Percentiles rank a stretch among this genome's conserved stretches.
phyloP scores from a whole-genome alignment of 2,329 filamentous ascomycete species.

The Penicillium sp. region DNA sequence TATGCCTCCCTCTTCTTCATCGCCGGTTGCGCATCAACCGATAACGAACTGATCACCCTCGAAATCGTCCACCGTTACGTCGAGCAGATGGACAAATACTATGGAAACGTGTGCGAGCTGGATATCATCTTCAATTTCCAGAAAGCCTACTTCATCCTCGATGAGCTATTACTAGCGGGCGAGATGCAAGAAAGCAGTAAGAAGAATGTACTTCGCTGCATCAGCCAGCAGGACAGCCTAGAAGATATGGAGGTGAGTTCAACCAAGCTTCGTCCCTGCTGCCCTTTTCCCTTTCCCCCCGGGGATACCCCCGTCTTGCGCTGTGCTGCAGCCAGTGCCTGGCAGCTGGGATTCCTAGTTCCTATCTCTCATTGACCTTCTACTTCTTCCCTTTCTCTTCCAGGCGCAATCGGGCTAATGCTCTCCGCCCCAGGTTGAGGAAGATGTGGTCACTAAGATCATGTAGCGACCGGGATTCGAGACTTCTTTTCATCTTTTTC shows the following conservation, averaged over 20 bases:
- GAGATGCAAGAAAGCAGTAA: conserved; percentile 99
- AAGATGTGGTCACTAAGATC: conserved; percentile 82
- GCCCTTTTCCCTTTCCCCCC: background rate
- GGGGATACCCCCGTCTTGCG: background rate
- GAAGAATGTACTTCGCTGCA: conserved; percentile 96
- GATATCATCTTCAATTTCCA: conserved; percentile 99
- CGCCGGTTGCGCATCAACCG: conserved; percentile 91
- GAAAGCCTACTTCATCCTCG: conserved; percentile 98
- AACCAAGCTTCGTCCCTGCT: conserved; percentile 12
- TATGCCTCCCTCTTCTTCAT: conserved; percentile 99
- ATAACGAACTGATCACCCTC: conserved; percentile 97
- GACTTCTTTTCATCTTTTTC: conserved; percentile 4
- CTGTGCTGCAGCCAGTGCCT: background rate
- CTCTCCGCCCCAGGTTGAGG: conserved; percentile 70
- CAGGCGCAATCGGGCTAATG: conserved; percentile 44
- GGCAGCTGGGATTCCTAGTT: background rate
- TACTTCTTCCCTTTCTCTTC: conserved; percentile 8
- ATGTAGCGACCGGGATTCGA: conserved; percentile 61
- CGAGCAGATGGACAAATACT: conserved; percentile 99
- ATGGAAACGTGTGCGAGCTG: conserved; percentile 98
- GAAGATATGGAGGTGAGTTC: conserved; percentile 98
- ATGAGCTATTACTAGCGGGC: conserved; percentile 91
- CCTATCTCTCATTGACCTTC: conserved; percentile 1
- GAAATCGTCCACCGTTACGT: conserved; percentile 99
- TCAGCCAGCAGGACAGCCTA: conserved; percentile 93